Percentiles rank a stretch among this genome's conserved stretches.
These are phyloP conservation scores for Paramecium tetraurelia DNA, from an alignment of 73 alveolate genomes.

Conservation along the genomic window DNA sequence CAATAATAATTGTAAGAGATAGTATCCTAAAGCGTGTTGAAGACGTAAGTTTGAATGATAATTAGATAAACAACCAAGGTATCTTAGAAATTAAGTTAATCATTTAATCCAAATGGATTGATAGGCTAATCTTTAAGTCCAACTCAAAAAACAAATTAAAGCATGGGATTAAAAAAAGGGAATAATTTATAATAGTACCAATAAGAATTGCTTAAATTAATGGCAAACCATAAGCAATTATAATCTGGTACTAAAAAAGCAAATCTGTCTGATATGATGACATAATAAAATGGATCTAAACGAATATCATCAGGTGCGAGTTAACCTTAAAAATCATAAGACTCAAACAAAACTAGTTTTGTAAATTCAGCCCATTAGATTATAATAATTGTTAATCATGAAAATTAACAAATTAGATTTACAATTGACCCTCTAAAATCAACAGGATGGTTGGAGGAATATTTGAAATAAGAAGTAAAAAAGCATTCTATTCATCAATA, in stretches of 20 bases:
- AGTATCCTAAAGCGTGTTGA: neutral
- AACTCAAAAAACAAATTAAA: neutral
- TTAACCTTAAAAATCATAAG: neutral
- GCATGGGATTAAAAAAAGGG: neutral
- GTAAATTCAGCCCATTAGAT: neutral
- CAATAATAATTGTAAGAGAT: conserved; percentile 28
- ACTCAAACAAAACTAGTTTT: neutral
- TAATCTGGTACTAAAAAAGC: neutral
- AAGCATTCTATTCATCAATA: neutral
- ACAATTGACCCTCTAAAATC: neutral
- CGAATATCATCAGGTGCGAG: neutral
- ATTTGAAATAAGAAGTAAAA: neutral
- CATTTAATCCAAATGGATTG: conserved; percentile 33
- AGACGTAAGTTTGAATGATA: neutral
- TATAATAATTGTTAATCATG: neutral
- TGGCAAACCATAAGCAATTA: conserved; percentile 19
- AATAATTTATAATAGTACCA: neutral
- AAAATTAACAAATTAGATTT: neutral
- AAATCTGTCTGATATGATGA: neutral
- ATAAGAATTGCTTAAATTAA: conserved; percentile 32
- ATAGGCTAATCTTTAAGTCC: conserved; percentile 20
- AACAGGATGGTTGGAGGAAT: neutral
- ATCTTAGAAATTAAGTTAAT: neutral
- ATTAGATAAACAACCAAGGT: conserved; percentile 5
- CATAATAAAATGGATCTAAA: neutral